Evolutionary conservation across 306 rosid species (phyloP).

Genomic region (Cyamopsis tetragonoloba): DNA sequence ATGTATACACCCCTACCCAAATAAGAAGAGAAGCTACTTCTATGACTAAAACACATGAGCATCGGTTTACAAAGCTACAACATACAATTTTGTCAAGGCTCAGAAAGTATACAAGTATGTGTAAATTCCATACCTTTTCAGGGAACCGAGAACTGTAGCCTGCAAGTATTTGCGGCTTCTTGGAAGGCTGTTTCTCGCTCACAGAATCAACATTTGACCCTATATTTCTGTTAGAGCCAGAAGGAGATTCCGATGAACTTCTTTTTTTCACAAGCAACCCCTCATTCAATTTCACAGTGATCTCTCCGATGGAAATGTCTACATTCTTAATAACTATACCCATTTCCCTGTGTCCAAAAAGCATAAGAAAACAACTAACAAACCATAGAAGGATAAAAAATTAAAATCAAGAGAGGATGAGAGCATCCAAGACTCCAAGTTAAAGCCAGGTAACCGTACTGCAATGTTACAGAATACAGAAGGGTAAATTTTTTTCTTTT

Average conservation of each 20-base stretch:
- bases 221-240: conserved; percentile 38
- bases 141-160: conserved; percentile 56
- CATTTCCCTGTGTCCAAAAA: conserved; percentile 64
- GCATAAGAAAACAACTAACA: conserved; percentile 18
- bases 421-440: background rate
- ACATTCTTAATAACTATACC: conserved; percentile 64
- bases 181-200: conserved; percentile 37
- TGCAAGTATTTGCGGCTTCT: conserved; percentile 44
- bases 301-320: conserved; percentile 57
- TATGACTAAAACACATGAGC: background rate
- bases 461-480: background rate
- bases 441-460: background rate
- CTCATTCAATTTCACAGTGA: conserved; percentile 70
- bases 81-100: background rate
- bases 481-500: background rate
- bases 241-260: conserved; percentile 49
- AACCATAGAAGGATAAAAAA: conserved; percentile 13
- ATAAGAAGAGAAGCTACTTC: background rate
- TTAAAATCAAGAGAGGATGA: background rate
- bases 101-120: background rate
- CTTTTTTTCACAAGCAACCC: conserved; percentile 56
- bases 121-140: conserved; percentile 65
- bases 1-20: background rate
- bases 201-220: conserved; percentile 41
- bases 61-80: background rate